phyloP scores from a whole-genome alignment of 495 filamentous ascomycete genomes.

The Bathelium albidoporum region DNA sequence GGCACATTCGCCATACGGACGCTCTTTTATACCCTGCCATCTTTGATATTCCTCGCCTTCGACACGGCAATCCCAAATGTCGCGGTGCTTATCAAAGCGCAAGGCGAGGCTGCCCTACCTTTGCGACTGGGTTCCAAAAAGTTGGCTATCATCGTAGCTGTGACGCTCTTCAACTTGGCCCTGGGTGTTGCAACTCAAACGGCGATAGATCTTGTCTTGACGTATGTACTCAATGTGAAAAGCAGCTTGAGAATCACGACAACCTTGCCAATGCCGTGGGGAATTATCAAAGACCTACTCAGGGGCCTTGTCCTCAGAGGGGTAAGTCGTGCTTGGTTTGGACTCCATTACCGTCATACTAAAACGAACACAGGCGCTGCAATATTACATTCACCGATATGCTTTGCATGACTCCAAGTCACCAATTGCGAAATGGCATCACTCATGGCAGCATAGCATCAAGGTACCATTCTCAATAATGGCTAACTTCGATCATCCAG shows the following conservation, averaged over 20 bases:
- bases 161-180: constrained; percentile 57
- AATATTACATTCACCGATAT: constrained; percentile 65
- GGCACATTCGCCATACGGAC: constrained; percentile 58
- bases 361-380: constrained; percentile 31
- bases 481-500: constrained; percentile 71
- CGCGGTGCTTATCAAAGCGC: constrained; percentile 56
- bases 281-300: constrained; percentile 43
- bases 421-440: constrained; percentile 40
- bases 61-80: constrained; percentile 60
- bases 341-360: background rate
- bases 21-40: constrained; percentile 63
- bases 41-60: constrained; percentile 61
- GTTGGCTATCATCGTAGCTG: constrained; percentile 32
- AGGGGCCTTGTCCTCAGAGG: constrained; percentile 45
- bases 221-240: constrained; percentile 37
- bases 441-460: constrained; percentile 54
- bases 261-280: constrained; percentile 52
- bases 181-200: constrained; percentile 37
- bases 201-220: constrained; percentile 42
- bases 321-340: constrained; percentile 27
- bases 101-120: constrained; percentile 54
- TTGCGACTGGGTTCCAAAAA: constrained; percentile 19
- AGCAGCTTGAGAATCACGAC: constrained; percentile 50
- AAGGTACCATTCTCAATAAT: constrained; percentile 53
- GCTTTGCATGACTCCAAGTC: constrained; percentile 46